Conservation (phyloP, 2,329 filamentous ascomycete genomes). For the Septoria petroselini region DNA sequence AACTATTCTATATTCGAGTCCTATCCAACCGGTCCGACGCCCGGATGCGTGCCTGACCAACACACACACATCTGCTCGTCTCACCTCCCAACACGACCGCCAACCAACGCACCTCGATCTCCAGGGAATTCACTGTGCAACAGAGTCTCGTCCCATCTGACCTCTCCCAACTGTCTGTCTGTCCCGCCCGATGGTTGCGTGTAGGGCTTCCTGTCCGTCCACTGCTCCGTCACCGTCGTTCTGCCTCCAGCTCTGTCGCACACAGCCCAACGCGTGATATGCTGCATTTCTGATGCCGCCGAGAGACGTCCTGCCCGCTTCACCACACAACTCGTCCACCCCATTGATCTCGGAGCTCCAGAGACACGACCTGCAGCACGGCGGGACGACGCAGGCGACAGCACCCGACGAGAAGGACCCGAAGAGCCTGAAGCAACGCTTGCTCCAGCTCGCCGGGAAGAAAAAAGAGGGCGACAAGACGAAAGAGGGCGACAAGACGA, state of each 20-base stretch:
- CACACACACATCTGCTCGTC: too few relatives aligned
- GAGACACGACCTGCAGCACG: constrained; percentile 15
- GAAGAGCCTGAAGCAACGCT: constrained; percentile 16
- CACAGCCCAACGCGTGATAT: constrained; percentile 2
- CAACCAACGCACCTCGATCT: too few relatives aligned
- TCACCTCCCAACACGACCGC: too few relatives aligned
- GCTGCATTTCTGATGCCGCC: constrained; percentile 13
- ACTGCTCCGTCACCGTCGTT: constrained; percentile 1
- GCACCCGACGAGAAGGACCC: constrained; percentile 13
- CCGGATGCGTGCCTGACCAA: too few relatives aligned
- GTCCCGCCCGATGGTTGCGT: background rate
- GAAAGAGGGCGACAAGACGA: too few relatives aligned
- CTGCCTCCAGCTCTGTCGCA: background rate
- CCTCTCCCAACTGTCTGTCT: background rate
- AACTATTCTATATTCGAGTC: background rate
- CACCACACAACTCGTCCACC: constrained; percentile 25
- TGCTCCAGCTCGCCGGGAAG: constrained; percentile 22
- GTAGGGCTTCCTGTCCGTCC: constrained; percentile 1
- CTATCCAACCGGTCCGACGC: too few relatives aligned
- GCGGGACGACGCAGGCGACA: background rate
- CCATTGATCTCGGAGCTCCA: constrained; percentile 22
- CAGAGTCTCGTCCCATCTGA: background rate
- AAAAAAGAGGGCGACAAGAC: constrained; percentile 18
- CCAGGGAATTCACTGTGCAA: too few relatives aligned
- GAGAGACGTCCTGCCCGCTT: constrained; percentile 11